These are phyloP conservation scores for Lactarius tabidus DNA, from an alignment of 768 basidiomycete genomes.

Conservation along the genomic window DNA sequence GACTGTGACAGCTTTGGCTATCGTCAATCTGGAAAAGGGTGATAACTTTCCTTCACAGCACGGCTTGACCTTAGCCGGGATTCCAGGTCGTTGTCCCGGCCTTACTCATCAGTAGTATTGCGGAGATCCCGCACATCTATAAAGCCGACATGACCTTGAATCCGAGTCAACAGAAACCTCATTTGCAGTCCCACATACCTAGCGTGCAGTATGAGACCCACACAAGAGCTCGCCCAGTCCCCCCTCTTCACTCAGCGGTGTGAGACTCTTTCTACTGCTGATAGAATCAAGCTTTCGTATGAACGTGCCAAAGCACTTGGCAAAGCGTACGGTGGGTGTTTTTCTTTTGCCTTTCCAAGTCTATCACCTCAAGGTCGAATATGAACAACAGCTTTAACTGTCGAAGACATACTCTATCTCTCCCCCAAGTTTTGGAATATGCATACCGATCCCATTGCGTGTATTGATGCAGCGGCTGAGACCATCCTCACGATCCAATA, in stretches of 20 bases:
- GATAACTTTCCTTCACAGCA: not conserved
- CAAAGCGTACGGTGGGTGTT: constrained; percentile 21
- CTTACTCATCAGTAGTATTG: not conserved
- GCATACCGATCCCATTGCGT: constrained; percentile 33
- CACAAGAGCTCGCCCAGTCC: not conserved
- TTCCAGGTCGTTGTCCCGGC: not conserved
- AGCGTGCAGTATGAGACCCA: not conserved
- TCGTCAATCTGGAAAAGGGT: not conserved
- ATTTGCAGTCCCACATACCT: not conserved
- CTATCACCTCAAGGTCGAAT: not conserved
- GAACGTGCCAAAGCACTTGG: constrained; percentile 11
- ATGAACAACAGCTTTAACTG: constrained; percentile 27
- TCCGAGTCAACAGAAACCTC: not conserved
- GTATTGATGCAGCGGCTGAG: constrained; percentile 31
- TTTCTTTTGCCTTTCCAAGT: not conserved
- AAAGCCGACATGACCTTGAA: not conserved
- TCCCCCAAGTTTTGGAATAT: constrained; percentile 37
- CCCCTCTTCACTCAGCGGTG: constrained; percentile 1
- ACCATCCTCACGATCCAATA: constrained; percentile 38
- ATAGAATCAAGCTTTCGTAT: constrained; percentile 13
- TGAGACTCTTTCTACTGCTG: not conserved
- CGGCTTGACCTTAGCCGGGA: not conserved
- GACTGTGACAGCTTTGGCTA: not conserved
- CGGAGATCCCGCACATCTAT: not conserved
- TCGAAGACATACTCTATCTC: constrained; percentile 31